These are phyloP conservation scores for Gossypium schwendimanii DNA, from an alignment of 441 rosid genomes.

Conservation along the genomic window DNA sequence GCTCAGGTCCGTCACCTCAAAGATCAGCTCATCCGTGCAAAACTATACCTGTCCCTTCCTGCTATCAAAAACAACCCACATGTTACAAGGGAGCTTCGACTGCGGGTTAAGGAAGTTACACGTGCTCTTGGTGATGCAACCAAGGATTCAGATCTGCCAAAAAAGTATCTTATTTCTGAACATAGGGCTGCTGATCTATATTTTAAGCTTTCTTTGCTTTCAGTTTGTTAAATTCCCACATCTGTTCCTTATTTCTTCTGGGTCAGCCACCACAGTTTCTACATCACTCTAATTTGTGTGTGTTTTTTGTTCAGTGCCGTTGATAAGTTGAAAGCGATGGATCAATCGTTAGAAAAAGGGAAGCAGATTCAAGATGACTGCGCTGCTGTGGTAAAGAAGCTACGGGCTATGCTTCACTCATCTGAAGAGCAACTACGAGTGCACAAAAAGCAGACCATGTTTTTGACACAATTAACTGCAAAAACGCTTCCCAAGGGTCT, in stretches of 20 bases:
- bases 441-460: conserved; percentile 82
- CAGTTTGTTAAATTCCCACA: not conserved
- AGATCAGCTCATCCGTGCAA: conserved; percentile 68
- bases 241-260: not conserved
- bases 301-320: conserved; percentile 39
- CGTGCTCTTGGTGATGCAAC: conserved; percentile 51
- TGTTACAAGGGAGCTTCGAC: conserved; percentile 55
- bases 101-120: conserved; percentile 55
- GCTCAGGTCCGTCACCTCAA: conserved; percentile 50
- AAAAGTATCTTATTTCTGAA: conserved; percentile 28
- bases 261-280: not conserved
- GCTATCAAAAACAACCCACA: conserved; percentile 40
- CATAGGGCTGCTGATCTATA: not conserved
- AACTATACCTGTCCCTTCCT: conserved; percentile 57
- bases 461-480: conserved; percentile 87
- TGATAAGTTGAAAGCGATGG: conserved; percentile 79
- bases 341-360: conserved; percentile 68
- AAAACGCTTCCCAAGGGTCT: conserved; percentile 92
- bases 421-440: conserved; percentile 89
- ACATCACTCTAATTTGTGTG: not conserved
- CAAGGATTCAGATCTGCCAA: conserved; percentile 54
- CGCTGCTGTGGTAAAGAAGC: conserved; percentile 73
- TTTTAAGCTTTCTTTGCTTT: not conserved
- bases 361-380: conserved; percentile 86
- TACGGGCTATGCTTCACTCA: conserved; percentile 90